Base-by-base conservation (phyloP, 1,139 yeast species). In the Blastobotrys serpentis region DNA sequence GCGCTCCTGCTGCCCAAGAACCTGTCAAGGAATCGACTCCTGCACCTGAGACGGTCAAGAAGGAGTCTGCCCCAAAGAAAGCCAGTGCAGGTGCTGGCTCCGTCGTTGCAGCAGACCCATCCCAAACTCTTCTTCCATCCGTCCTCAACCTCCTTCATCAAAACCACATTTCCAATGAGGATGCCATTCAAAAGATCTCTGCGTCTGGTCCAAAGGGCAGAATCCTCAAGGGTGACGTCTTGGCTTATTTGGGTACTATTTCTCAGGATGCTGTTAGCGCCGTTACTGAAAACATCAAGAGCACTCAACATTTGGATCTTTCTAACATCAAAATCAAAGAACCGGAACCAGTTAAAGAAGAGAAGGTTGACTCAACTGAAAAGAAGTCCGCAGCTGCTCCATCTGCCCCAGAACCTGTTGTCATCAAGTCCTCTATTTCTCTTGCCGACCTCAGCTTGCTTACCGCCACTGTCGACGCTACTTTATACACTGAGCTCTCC, bases 171-270 rank as follows among this genome's bases (percentile, higher is more conserved):
- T 75, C 90, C 1, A 67, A 68, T 50, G 83, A 78, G 42, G 89
- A 84, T 14, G 96, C 96, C 0, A 57, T 86, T 26, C 64, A 70
- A 16, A 79, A 83, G 56, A 87, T 92, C 57, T 74, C 78, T 30
- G 95, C 97, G 5, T 77, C 96, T 1, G 98, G 98, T 11, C 95
- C 95, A 32, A 76, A 81, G 52, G 98, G 97, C 16, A 78, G 96
- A 61, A 66, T 92, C 44, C 74, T 89, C 56, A 86, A 86, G 71
- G 98, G 98, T 54, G 98, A 92, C 65, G 88, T 90, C 1, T 76
- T 90, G 57, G 94, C 95, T 1, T 82, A 79, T 63, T 66, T 90
- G 50, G 97, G 98, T 22, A 67, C 77, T 54, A 86, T 90, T 51
- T 67, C 85, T 13, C 61, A 71, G 44, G 80, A 77, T 5, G 70